These are phyloP conservation scores for Dioscorea alata DNA, from an alignment of 106 monocot species.

Conservation along the genomic window DNA sequence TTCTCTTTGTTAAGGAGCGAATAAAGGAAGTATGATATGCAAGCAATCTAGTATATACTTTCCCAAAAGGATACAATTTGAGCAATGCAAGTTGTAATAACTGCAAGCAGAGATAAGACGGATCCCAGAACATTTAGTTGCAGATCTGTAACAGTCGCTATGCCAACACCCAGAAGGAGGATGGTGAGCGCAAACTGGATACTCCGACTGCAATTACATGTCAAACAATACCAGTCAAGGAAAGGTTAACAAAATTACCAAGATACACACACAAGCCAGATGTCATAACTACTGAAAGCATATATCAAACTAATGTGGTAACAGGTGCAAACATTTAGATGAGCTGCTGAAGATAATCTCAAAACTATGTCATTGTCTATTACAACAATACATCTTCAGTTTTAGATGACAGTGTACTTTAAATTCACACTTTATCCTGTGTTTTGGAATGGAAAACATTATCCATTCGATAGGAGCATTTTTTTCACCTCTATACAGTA, in stretches of 20 bases:
- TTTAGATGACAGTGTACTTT: too few species aligned
- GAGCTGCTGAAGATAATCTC: too few species aligned
- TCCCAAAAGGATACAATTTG: slow-evolving; percentile 88
- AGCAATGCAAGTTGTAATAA: slow-evolving; percentile 86
- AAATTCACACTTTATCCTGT: too few species aligned
- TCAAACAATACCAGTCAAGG: not conserved
- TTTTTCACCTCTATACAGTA: too few species aligned
- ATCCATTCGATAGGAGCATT: too few species aligned
- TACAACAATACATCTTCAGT: too few species aligned
- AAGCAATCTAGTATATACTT: too few species aligned
- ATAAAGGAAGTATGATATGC: too few species aligned
- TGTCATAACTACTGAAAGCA: not conserved
- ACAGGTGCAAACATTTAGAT: too few species aligned
- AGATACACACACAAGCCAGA: not conserved
- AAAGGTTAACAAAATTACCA: slow-evolving; percentile 1
- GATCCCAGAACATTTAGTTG: slow-evolving; percentile 86
- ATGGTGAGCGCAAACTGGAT: slow-evolving; percentile 74
- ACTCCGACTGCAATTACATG: slow-evolving; percentile 54
- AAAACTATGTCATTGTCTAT: too few species aligned
- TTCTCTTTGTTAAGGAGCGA: too few species aligned
- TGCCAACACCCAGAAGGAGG: slow-evolving; percentile 94
- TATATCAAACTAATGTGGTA: not conserved
- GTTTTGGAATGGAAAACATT: too few species aligned
- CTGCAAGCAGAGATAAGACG: slow-evolving; percentile 72
- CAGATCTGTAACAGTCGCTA: slow-evolving; percentile 95